phyloP scores from a whole-genome alignment of 2,329 filamentous ascomycete species.

The Claviceps monticola region DNA sequence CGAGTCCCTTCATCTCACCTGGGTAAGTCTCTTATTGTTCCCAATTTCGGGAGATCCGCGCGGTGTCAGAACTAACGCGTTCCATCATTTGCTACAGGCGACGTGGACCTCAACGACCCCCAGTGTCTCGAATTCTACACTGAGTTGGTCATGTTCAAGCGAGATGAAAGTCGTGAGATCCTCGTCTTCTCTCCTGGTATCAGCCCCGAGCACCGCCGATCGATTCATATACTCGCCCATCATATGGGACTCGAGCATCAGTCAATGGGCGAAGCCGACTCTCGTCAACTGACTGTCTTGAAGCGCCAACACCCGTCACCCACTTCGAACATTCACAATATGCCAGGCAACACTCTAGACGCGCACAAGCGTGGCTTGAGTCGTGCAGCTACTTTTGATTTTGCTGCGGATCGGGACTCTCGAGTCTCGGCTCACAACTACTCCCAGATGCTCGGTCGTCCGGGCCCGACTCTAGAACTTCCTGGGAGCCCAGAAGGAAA shows the following conservation, averaged over 20 bases:
- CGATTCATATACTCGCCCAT: conserved; percentile 87
- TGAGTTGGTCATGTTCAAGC: conserved; percentile 78
- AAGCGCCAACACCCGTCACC: conserved; percentile 45
- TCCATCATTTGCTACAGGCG: conserved; percentile 23
- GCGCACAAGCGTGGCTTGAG: conserved; percentile 74
- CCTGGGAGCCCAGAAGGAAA: conserved; percentile 60
- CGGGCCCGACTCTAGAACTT: conserved; percentile 73
- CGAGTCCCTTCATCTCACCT: conserved; percentile 28
- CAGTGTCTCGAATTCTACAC: conserved; percentile 80
- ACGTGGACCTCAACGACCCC: conserved; percentile 85
- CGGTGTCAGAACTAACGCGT: neutral
- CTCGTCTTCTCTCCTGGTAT: conserved; percentile 73
- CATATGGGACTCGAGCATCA: conserved; percentile 86
- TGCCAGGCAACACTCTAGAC: conserved; percentile 54
- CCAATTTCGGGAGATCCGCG: neutral
- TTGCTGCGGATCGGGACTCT: conserved; percentile 67
- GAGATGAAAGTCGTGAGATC: conserved; percentile 62
- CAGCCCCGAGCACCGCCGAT: conserved; percentile 70
- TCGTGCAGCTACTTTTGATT: conserved; percentile 93
- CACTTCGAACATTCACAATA: conserved; percentile 40
- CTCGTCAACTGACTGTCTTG: conserved; percentile 82
- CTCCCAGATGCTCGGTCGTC: conserved; percentile 57
- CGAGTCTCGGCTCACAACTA: conserved; percentile 53
- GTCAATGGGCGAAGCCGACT: conserved; percentile 77
- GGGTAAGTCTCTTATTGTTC: conserved; percentile 17